These are phyloP conservation scores for Pisolithus thermaeus DNA, from an alignment of 1,284 basidiomycete species.

Conservation along the genomic window DNA sequence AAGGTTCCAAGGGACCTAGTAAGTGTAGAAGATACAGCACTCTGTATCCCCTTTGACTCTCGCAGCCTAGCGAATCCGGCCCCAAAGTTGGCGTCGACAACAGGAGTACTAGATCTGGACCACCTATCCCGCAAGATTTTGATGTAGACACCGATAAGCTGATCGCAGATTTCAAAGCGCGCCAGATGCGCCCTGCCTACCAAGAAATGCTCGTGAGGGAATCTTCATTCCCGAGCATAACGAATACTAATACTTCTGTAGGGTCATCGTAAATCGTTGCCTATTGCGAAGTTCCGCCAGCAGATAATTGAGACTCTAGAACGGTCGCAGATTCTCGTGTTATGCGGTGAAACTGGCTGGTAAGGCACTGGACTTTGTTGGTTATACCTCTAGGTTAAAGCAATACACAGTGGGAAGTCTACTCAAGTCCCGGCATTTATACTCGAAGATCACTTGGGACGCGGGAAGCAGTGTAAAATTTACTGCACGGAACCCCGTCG, in stretches of 20 bases:
- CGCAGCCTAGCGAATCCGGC: slow-evolving; percentile 26
- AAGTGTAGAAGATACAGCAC: slow-evolving; percentile 5
- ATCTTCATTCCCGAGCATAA: neutral
- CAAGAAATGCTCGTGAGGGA: slow-evolving; percentile 80
- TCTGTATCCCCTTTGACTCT: neutral
- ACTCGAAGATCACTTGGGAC: slow-evolving; percentile 83
- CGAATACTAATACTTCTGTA: slow-evolving; percentile 23
- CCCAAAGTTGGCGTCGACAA: slow-evolving; percentile 24
- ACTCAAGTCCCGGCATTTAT: slow-evolving; percentile 96
- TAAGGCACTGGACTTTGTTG: slow-evolving; percentile 24
- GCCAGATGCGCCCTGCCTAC: slow-evolving; percentile 63
- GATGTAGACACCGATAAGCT: slow-evolving; percentile 45
- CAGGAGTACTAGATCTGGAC: slow-evolving; percentile 12
- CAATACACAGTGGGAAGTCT: slow-evolving; percentile 77
- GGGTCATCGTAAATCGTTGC: slow-evolving; percentile 71
- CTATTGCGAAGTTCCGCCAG: slow-evolving; percentile 83
- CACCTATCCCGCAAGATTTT: slow-evolving; percentile 15
- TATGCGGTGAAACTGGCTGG: slow-evolving; percentile 99
- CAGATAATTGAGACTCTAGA: slow-evolving; percentile 73
- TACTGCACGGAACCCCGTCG: slow-evolving; percentile 95
- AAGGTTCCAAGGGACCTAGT: slow-evolving; percentile 50
- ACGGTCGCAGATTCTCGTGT: slow-evolving; percentile 81
- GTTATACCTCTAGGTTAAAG: slow-evolving; percentile 9
- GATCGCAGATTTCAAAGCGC: slow-evolving; percentile 50
- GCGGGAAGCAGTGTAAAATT: slow-evolving; percentile 85